Evolutionary conservation across 441 rosid species (phyloP), one percentile per base, ranked within the genome.

Genomic region (Macaranga tanarius): DNA sequence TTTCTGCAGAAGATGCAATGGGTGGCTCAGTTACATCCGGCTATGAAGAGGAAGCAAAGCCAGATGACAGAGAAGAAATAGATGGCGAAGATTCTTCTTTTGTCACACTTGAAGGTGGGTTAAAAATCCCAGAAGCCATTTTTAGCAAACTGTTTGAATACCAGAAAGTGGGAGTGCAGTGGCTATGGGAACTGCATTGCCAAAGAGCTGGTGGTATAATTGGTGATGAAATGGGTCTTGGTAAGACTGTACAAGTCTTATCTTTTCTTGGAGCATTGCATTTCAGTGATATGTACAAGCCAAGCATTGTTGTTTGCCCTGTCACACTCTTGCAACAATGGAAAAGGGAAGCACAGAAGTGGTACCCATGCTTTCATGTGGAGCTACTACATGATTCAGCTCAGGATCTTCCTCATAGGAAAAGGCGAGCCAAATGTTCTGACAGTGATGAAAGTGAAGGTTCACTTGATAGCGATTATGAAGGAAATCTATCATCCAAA

Each of bases 201-300:
- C 98, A 95, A 83, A 88, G 77, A 85, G 97, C 97, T 76, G 98
- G 99, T 79, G 99, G 98, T 59, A 92, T 95, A 64, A 95, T 95
- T 58, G 98, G 98, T 76, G 99, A 95, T 81, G 99, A 95, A 84
- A 95, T 95, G 97, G 98, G 99, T 75, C 98, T 95, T 78, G 99
- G 99, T 71, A 95, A 95, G 84, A 95, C 99, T 19, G 76, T 95
- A 65, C 98, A 95, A 82, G 93, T 95, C 73, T 77, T 95, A 82
- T 87, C 96, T 76, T 95, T 95, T 80, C 95, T 95, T 28, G 99
- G 92, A 62, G 88, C 99, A 54, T 83, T 95, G 86, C 99, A 92
- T 85, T 88, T 83, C 80, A 95, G 99, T 82, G 78, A 84, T 73
- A 90, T 91, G 93, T 95, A 92, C 82, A 89, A 84, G 74, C 96